Evolutionary conservation across 192 early-diverging fungal species (phyloP), one percentile per base, ranked within the genome.

Genomic region (Phlyctochytrium planicorne): DNA sequence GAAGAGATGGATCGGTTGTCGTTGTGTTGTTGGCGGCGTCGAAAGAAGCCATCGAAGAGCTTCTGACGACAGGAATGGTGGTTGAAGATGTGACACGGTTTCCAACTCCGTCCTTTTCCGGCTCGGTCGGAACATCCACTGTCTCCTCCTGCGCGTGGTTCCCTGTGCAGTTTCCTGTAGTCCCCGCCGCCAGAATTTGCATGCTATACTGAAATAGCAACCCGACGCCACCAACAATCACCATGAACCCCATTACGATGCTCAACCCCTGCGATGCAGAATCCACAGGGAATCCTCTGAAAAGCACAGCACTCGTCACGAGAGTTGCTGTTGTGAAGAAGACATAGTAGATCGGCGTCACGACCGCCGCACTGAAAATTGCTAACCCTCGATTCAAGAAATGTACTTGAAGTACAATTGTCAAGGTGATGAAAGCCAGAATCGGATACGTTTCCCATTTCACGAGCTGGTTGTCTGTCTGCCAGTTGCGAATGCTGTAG

Each of bases 301-400:
- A 86, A 12, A 90, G 64, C 30, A 90, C 85, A 0, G 84, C 84
- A 6, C 86, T 87, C 1, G 79, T 80, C 1, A 82, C 67, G 52
- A 90, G 72, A 0, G 88, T 89, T 0, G 85, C 77, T 40, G 84
- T 84, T 2, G 88, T 89, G 65, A 90, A 72, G 59, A 65, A 82
- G 16, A 90, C 88, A 67, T 89, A 90, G 64, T 90, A 89, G 1
- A 90, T 77, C 0, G 88, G 88, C 20, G 88, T 90, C 34, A 90
- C 88, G 57, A 89, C 78, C 16, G 88, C 84, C 2, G 88, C 81
- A 59, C 83, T 87, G 73, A 84, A 89, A 14, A 84, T 61, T 52
- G 82, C 82, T 12, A 89, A 73, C 1, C 88, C 84, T 70, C 85
- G 84, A 75, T 90, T 90, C 16, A 89, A 69, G 64, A 86, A 90